Conservation (phyloP, 768 basidiomycete species). For the Tubosaeta brunneosetosa region DNA sequence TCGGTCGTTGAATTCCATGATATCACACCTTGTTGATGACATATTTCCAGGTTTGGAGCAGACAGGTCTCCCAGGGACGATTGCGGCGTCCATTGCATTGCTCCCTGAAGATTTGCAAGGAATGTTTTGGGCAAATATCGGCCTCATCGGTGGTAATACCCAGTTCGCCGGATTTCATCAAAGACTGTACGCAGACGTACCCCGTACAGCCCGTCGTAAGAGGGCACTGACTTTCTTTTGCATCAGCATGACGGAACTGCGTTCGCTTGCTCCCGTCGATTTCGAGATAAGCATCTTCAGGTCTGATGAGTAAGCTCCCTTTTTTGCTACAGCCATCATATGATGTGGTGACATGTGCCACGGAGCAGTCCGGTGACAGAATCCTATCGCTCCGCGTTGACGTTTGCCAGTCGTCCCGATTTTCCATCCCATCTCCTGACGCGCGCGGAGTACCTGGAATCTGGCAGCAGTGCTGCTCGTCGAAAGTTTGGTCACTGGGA, state of each 20-base stretch:
- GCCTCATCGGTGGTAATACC: conserved; percentile 80
- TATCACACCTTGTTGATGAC: conserved; percentile 1
- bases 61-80: conserved; percentile 68
- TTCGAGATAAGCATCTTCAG: conserved; percentile 70
- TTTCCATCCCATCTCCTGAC: conserved; percentile 59
- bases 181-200: conserved; percentile 58
- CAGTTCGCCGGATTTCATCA: conserved; percentile 68
- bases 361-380: conserved; percentile 57
- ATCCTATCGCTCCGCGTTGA: conserved; percentile 56
- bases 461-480: conserved; percentile 69
- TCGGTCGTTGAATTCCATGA: conserved; percentile 32
- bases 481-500: conserved; percentile 71
- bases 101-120: conserved; percentile 82
- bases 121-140: conserved; percentile 95
- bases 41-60: conserved; percentile 64
- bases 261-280: conserved; percentile 76
- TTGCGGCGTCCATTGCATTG: conserved; percentile 69
- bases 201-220: conserved; percentile 11
- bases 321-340: conserved; percentile 5
- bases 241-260: conserved; percentile 65
- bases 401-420: conserved; percentile 50
- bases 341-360: conserved; percentile 13
- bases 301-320: conserved; percentile 61
- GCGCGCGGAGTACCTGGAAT: conserved; percentile 79
- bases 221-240: conserved; percentile 10